phyloP scores from a whole-genome alignment of 108 stramenopile genomes.

The Aurantiochytrium sp. region DNA sequence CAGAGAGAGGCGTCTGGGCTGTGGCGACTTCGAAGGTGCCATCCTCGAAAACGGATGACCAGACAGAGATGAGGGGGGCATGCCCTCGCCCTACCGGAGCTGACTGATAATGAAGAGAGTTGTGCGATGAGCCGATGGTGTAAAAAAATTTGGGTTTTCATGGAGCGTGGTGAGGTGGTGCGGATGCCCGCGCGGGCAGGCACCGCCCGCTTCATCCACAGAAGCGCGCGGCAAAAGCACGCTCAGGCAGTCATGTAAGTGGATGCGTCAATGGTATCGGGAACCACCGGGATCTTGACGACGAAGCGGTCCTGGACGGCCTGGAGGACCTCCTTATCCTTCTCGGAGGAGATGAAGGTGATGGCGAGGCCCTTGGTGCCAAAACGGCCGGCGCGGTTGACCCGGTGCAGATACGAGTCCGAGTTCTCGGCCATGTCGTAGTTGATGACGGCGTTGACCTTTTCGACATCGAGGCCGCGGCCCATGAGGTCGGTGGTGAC shows the following conservation, averaged over 20 bases:
- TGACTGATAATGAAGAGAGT: too few relatives aligned
- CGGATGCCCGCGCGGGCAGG: too few relatives aligned
- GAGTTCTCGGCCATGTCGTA: conserved; percentile 93
- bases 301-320: conserved; percentile 95
- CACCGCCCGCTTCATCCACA: too few relatives aligned
- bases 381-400: conserved; percentile 96
- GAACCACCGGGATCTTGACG: conserved; percentile 93
- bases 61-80: too few relatives aligned
- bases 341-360: conserved; percentile 87
- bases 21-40: too few relatives aligned
- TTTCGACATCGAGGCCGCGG: conserved; percentile 99
- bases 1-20: too few relatives aligned
- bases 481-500: conserved; percentile 99
- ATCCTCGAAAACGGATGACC: too few relatives aligned
- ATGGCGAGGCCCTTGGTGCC: conserved; percentile 99
- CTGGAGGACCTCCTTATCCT: conserved; percentile 84
- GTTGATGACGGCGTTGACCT: conserved; percentile 99
- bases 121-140: too few relatives aligned
- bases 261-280: conserved; percentile 91
- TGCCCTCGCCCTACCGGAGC: too few relatives aligned
- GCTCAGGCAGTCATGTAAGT: conserved; percentile 82
- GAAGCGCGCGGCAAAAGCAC: too few relatives aligned
- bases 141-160: too few relatives aligned
- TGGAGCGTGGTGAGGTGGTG: too few relatives aligned
- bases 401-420: conserved; percentile 97